These are phyloP conservation scores for Apiospora kogelbergensis DNA, from an alignment of 2,329 filamentous ascomycete genomes.

Conservation along the genomic window DNA sequence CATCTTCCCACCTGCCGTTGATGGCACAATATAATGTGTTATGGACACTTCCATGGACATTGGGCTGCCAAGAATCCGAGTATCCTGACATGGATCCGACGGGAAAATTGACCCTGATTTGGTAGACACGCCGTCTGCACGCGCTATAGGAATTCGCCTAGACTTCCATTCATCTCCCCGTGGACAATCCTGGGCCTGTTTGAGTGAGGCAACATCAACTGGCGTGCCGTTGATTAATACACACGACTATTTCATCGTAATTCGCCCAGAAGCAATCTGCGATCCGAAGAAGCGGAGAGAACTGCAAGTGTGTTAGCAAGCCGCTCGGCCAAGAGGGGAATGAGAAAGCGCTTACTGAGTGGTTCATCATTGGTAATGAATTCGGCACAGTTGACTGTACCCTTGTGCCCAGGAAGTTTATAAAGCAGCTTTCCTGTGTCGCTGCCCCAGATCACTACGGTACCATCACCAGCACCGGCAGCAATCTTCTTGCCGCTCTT, in stretches of 20 bases:
- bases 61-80: not conserved
- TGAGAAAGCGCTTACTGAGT: conserved; percentile 67
- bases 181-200: not conserved
- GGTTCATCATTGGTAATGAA: conserved; percentile 84
- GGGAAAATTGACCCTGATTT: not conserved
- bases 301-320: conserved; percentile 52
- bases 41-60: not conserved
- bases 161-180: not conserved
- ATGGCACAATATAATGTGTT: not conserved
- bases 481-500: conserved; percentile 81
- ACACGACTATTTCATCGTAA: conserved; percentile 55
- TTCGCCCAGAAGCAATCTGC: conserved; percentile 81
- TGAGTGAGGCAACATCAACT: not conserved
- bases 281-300: conserved; percentile 86
- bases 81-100: not conserved
- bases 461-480: conserved; percentile 86
- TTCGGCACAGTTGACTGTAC: conserved; percentile 90
- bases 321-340: not conserved
- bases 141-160: not conserved
- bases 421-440: conserved; percentile 88
- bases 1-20: not conserved
- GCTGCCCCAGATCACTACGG: conserved; percentile 86
- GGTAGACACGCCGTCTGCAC: not conserved
- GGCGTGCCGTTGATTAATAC: not conserved
- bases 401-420: conserved; percentile 93